Evolutionary conservation across 768 basidiomycete genomes (phyloP).

Genomic region (Dacryopinax spathularia): DNA sequence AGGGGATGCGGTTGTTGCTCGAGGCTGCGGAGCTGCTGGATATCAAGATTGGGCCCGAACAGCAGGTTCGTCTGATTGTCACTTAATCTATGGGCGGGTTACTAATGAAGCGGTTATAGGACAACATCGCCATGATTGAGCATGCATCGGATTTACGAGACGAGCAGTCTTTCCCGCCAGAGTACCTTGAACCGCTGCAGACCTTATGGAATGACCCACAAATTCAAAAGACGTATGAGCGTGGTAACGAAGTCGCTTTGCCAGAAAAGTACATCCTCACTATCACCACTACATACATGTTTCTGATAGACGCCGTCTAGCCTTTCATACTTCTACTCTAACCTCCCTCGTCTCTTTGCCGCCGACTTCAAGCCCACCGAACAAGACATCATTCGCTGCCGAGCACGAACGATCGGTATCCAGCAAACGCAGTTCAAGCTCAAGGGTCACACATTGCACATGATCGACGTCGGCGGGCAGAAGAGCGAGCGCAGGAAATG

Average conservation of each 20-base stretch:
- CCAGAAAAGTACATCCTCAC: conserved; percentile 64
- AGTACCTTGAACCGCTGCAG: conserved; percentile 52
- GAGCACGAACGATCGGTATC: conserved; percentile 82
- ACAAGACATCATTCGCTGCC: conserved; percentile 66
- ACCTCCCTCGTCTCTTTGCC: conserved; percentile 66
- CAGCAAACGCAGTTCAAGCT: conserved; percentile 75
- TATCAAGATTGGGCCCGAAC: conserved; percentile 52
- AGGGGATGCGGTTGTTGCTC: conserved; percentile 67
- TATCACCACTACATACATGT: not conserved
- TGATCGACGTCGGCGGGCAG: conserved; percentile 83
- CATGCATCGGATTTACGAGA: conserved; percentile 58
- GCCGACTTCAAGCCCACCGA: conserved; percentile 58
- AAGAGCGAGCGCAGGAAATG: conserved; percentile 86
- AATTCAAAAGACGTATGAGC: conserved; percentile 57
- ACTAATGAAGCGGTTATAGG: not conserved
- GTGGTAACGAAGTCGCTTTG: conserved; percentile 81
- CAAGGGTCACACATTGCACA: conserved; percentile 68
- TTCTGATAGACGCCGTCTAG: not conserved
- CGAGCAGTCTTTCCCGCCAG: conserved; percentile 60
- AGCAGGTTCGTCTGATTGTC: conserved; percentile 24
- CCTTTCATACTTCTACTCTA: conserved; percentile 43
- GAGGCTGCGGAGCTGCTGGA: conserved; percentile 85
- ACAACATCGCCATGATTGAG: conserved; percentile 29
- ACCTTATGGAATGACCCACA: conserved; percentile 63
- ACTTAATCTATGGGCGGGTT: not conserved